Percentiles rank a stretch among this genome's conserved stretches.
Conservation (phyloP, 2,329 filamentous ascomycete species). For the Monosporascus sp. region DNA sequence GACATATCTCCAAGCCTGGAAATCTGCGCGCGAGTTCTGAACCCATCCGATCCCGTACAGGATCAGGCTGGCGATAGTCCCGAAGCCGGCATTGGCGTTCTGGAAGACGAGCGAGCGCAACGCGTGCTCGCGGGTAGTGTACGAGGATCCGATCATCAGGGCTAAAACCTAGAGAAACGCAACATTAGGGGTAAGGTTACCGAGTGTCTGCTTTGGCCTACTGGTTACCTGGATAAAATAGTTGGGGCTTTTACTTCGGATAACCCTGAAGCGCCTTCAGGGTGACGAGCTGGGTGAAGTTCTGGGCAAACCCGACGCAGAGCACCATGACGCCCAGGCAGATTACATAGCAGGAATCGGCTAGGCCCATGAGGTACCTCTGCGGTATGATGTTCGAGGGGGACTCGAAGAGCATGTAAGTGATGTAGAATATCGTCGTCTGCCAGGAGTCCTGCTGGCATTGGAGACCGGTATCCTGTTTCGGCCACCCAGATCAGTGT, state of each 20-base stretch:
- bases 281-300: conserved; percentile 31
- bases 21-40: conserved; percentile 21
- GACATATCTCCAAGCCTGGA: conserved; percentile 33
- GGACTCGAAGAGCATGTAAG: conserved; percentile 28
- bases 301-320: conserved; percentile 32
- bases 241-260: conserved; percentile 22
- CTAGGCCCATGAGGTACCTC: conserved; percentile 26
- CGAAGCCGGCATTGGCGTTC: conserved; percentile 33
- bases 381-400: conserved; percentile 27
- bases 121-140: conserved; percentile 33
- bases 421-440: conserved; percentile 28
- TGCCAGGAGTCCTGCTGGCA: conserved; percentile 31
- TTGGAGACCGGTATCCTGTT: conserved; percentile 23
- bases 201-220: too few species aligned
- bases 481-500: neutral
- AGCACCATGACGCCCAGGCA: conserved; percentile 31
- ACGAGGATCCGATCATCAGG: conserved; percentile 32
- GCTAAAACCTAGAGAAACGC: conserved; percentile 34
- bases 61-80: conserved; percentile 29
- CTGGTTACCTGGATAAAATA: too few species aligned
- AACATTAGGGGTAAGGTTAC: conserved; percentile 18
- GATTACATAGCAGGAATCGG: conserved; percentile 27
- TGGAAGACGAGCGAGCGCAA: conserved; percentile 31
- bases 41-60: conserved; percentile 32
- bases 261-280: conserved; percentile 31